These are phyloP conservation scores for Conidiobolus incongruus DNA, from an alignment of 371 early-diverging fungal genomes.

Conservation along the genomic window DNA sequence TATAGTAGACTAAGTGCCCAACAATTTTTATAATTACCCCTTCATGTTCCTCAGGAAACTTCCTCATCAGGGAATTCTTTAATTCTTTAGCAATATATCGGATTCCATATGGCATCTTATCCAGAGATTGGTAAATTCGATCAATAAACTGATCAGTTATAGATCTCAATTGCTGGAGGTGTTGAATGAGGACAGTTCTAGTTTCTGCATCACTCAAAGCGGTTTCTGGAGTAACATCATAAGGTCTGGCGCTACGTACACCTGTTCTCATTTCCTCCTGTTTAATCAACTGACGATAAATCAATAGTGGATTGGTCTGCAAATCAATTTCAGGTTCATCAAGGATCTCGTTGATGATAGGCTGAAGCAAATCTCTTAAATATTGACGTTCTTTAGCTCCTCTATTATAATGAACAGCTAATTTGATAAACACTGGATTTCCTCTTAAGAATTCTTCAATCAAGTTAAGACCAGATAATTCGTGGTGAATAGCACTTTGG, in stretches of 20 bases:
- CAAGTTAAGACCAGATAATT: slow-evolving; percentile 52
- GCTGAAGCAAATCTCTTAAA: slow-evolving; percentile 60
- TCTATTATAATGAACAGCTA: slow-evolving; percentile 76
- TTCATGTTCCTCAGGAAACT: slow-evolving; percentile 63
- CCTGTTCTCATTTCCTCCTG: slow-evolving; percentile 83
- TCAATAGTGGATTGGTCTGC: slow-evolving; percentile 70
- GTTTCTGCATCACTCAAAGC: slow-evolving; percentile 77
- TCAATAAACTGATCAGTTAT: slow-evolving; percentile 62
- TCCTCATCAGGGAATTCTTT: slow-evolving; percentile 37
- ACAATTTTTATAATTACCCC: slow-evolving; percentile 61
- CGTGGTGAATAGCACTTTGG: slow-evolving; percentile 73
- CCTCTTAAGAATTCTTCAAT: slow-evolving; percentile 80
- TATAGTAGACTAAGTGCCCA: slow-evolving; percentile 87
- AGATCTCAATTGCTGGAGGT: slow-evolving; percentile 48
- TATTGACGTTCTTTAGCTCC: slow-evolving; percentile 90
- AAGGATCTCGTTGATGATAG: slow-evolving; percentile 53
- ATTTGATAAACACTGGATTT: slow-evolving; percentile 86
- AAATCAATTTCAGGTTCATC: slow-evolving; percentile 56
- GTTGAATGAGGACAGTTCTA: slow-evolving; percentile 41
- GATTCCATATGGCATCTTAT: slow-evolving; percentile 84
- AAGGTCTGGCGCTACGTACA: slow-evolving; percentile 42
- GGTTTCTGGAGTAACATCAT: slow-evolving; percentile 57
- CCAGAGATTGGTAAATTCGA: slow-evolving; percentile 50
- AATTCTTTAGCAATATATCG: slow-evolving; percentile 83
- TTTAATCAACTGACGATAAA: slow-evolving; percentile 68